A percentile compares a stretch with the other conserved stretches of the same genome.
These are phyloP conservation scores for Leccinum barrowsii DNA, from an alignment of 768 basidiomycete species.

Conservation along the genomic window DNA sequence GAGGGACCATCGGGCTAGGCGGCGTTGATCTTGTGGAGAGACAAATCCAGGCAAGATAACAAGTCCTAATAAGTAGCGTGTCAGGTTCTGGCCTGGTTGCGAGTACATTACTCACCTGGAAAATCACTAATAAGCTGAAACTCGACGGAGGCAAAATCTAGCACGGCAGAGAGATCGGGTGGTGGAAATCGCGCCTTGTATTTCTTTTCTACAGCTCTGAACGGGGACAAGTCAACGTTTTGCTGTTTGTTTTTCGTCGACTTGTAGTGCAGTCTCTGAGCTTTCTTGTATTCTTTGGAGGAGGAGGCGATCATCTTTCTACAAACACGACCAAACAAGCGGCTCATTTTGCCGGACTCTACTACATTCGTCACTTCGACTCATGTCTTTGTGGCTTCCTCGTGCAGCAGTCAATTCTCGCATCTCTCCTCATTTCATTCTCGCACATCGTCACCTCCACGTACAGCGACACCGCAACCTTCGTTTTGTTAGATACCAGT, in stretches of 20 bases:
- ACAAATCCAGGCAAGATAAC: slow-evolving; percentile 80
- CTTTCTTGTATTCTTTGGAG: slow-evolving; percentile 36
- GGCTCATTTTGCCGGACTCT: slow-evolving; percentile 2
- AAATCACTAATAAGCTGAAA: slow-evolving; percentile 24
- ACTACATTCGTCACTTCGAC: background rate
- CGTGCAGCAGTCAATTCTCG: slow-evolving; percentile 43
- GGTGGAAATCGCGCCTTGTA: slow-evolving; percentile 80
- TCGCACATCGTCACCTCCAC: slow-evolving; percentile 28
- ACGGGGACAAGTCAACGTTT: slow-evolving; percentile 66
- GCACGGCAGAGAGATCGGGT: slow-evolving; percentile 62
- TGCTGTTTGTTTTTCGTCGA: slow-evolving; percentile 53
- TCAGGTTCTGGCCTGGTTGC: background rate
- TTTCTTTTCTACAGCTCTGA: slow-evolving; percentile 73
- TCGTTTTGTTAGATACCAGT: slow-evolving; percentile 12
- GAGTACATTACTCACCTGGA: slow-evolving; percentile 34
- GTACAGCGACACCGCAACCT: background rate
- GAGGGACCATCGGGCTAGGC: slow-evolving; percentile 71
- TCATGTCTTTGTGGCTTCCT: slow-evolving; percentile 79
- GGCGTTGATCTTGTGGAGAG: slow-evolving; percentile 56
- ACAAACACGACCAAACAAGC: slow-evolving; percentile 29
- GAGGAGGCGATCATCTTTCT: slow-evolving; percentile 17
- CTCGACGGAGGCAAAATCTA: slow-evolving; percentile 56
- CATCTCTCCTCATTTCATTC: slow-evolving; percentile 12
- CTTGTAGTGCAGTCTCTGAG: slow-evolving; percentile 55
- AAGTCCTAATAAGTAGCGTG: slow-evolving; percentile 56